Evolutionary conservation across 2,329 filamentous ascomycete species (phyloP), one percentile per base, ranked within the genome.

Genomic region (Mariannaea elegans): DNA sequence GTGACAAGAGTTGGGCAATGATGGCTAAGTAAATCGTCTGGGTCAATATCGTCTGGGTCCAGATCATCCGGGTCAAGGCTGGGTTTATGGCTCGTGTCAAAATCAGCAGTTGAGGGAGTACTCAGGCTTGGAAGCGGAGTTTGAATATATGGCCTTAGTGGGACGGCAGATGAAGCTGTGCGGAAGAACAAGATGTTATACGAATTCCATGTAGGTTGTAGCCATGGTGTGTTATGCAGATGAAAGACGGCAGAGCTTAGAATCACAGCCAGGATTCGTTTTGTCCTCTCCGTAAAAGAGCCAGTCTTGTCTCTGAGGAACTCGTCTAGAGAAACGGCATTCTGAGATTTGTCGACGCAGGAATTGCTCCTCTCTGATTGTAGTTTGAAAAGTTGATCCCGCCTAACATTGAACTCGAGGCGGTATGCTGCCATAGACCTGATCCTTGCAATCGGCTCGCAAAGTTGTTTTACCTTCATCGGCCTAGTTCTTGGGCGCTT

Each of bases 281-380:
- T 57, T 8, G 59, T 62, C 45, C 39, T 62, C 18, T 54, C 62
- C 2, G 56, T 62, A n/a, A 64, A 56, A 8, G 41, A 34, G 2
- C 24, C 19, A 2, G 47, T 12, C 16, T 41, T 41, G 2, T 46
- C 23, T 39, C 24, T 44, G 0, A 64, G 27, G 9, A 56, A 56
- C 9, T 58, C n/a, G 7, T 50, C 27, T 1, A 64, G 31, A 10
- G 62, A 56, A 13, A 62, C 32, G 8, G 36, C 29, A 2, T 14
- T 46, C 36, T 19, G n/a, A 0, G 21, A 23, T 13, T 50, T 61
- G 38, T 61, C 59, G 16, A 57, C 34, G 4, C 12, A 2, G 7
- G 32, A 49, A 27, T 24, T 49, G 19, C 42, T 65, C 46, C 24
- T 54, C 39, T 61, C 53, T 1, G 50, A 63, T 16, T 19, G 45